Base-by-base conservation (phyloP, 345 rosid genomes). In the Angophora floribunda region DNA sequence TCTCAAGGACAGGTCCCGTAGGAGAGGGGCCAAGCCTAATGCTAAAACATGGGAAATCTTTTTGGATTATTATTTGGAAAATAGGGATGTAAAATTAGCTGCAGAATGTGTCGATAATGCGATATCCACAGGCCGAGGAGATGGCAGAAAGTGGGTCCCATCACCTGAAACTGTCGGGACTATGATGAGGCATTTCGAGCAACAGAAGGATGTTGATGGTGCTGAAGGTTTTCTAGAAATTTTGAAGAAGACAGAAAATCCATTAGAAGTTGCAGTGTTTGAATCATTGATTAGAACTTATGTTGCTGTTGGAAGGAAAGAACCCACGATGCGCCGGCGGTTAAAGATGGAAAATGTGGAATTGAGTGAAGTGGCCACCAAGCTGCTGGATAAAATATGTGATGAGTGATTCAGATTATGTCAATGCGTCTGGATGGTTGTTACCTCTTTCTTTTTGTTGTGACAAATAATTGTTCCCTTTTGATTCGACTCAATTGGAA, bases 281-380 rank as follows among this genome's bases (percentile, higher is more conserved):
- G 99, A 97, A 87, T 87, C 96, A 59, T 87, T 98, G 94, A 94
- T 98, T 79, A 94, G 99, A 92, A 97, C 98, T 87, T 98, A 98
- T 85, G 97, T 97, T 45, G 98, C 95, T 85, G 96, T 96, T 26
- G 96, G 97, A 90, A 94, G 94, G 94, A 95, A 92, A 80, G 95
- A 93, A 89, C 95, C 94, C 49, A 78, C 87, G 16, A 91, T 98
- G 96, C 94, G 86, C 26, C 92, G 92, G 21, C 92, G 95, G 24
- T 59, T 97, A 91, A 97, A 96, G 96, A 97, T 96, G 98, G 98
- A 97, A 87, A 95, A 95, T 55, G 93, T 96, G 61, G 96, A 94
- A 88, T 91, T 96, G 89, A 91, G 89, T 28, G 94, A 95, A 63
- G 92, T 91, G 3, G 93, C 94, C 86, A 90, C 93, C 91, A 95